Base-by-base conservation (phyloP, 257 asterid genomes). In the Salvia hispanica region DNA sequence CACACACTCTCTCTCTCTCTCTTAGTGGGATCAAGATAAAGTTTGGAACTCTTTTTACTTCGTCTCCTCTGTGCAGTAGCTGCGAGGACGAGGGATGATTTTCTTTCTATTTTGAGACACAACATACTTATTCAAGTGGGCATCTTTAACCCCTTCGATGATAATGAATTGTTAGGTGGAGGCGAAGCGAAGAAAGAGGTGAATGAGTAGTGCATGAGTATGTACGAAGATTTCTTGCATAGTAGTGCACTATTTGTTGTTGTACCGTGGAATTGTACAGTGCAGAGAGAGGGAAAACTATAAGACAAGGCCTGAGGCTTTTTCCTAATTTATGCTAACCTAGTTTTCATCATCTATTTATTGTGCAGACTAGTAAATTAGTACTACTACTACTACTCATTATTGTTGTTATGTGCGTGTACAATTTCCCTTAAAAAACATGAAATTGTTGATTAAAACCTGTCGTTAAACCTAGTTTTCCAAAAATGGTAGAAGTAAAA, bases 151-250 rank as follows among this genome's bases (percentile, higher is more conserved):
- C 62, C n/a, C 65, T 39, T 46, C n/a, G 21, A 11, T 70, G 16
- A 42, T 44, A 60, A 67, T 70, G 31, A 12, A 50, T 69, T 69
- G 50, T 42, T 69, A 85, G 88, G 92, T 77, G 80, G 86, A 77
- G 72, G 72, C 85, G 21, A 85, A 83, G 78, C 88, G 87, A 40
- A 81, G 87, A 66, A 85, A 81, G 81, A 83, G 92, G 65, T 85
- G 70, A 78, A 73, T 9, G 50, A 48, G 39, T n/a, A 58, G 67
- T 60, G 69, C 69, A 72, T 62, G 66, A 72, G 80, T 76, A 58
- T 64, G 77, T 61, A 66, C 70, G 70, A 58, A 58, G 54, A 45
- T 76, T 78, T 80, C 76, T 76, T 74, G 76, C 66, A 58, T 70
- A 67, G 61, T 68, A 71, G 78, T 72, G 48, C 77, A 58, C 77